phyloP scores from a whole-genome alignment of 768 basidiomycete genomes.

The Amanita exitialis region DNA sequence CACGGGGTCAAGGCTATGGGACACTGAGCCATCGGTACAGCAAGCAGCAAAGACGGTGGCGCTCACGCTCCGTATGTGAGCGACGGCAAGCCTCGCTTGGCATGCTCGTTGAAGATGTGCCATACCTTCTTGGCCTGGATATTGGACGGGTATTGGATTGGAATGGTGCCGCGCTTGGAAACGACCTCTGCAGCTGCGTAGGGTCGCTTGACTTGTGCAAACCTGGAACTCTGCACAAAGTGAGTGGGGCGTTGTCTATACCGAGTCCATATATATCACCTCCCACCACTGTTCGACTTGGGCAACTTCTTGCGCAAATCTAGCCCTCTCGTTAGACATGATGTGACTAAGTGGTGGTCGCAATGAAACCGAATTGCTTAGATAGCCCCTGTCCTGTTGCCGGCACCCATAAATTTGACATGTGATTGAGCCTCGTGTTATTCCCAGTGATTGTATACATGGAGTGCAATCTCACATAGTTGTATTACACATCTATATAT shows the following conservation, averaged over 20 bases:
- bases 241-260: conserved; percentile 4
- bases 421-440: too few species aligned
- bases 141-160: conserved; percentile 81
- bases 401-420: conserved; percentile 11
- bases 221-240: conserved; percentile 63
- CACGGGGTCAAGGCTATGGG: conserved; percentile 87
- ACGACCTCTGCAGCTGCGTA: conserved; percentile 93
- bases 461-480: too few species aligned
- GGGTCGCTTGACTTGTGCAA: conserved; percentile 77
- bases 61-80: conserved; percentile 99
- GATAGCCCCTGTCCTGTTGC: conserved; percentile 15
- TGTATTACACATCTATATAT: too few species aligned
- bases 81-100: conserved; percentile 67
- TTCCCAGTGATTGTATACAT: too few species aligned
- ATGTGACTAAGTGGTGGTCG: conserved; percentile 8
- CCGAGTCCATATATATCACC: conserved; percentile 31
- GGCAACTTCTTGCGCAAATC: conserved; percentile 74
- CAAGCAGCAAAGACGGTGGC: neutral
- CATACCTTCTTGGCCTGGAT: conserved; percentile 83
- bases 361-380: neutral
- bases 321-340: conserved; percentile 59
- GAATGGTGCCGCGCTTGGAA: conserved; percentile 82
- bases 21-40: neutral
- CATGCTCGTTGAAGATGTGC: conserved; percentile 64
- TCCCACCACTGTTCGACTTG: conserved; percentile 90